phyloP scores from a whole-genome alignment of 768 basidiomycete genomes.

The Boletus bicolor region DNA sequence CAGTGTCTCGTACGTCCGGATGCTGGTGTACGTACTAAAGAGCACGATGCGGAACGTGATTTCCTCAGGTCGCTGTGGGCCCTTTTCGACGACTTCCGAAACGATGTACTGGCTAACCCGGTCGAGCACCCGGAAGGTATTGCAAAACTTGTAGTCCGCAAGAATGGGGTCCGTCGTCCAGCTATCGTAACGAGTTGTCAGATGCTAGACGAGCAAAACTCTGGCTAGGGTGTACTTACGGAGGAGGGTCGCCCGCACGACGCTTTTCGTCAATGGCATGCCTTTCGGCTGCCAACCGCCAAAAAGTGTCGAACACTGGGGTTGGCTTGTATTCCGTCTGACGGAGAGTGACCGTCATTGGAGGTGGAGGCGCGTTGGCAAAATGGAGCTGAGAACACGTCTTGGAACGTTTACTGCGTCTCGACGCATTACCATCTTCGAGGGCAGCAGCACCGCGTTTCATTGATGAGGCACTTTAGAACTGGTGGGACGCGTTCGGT shows the following conservation, averaged over 20 bases:
- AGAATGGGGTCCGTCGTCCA: conserved; percentile 71
- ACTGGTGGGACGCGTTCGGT: background rate
- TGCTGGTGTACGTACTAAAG: conserved; percentile 69
- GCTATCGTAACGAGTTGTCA: conserved; percentile 33
- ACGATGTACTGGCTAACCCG: conserved; percentile 68
- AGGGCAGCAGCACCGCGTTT: conserved; percentile 21
- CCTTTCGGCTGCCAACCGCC: conserved; percentile 55
- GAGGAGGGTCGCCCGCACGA: conserved; percentile 44
- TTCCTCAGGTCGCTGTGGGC: conserved; percentile 57
- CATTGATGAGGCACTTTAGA: background rate
- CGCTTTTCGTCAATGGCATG: conserved; percentile 56
- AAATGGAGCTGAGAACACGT: conserved; percentile 18
- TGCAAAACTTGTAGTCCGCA: conserved; percentile 59
- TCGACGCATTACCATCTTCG: conserved; percentile 11
- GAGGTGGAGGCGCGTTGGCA: conserved; percentile 13
- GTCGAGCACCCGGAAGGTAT: conserved; percentile 73
- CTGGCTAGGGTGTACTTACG: conserved; percentile 41
- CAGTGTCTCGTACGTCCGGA: conserved; percentile 69
- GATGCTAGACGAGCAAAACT: background rate
- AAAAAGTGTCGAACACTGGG: conserved; percentile 59
- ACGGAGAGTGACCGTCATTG: conserved; percentile 33
- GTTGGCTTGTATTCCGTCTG: conserved; percentile 43
- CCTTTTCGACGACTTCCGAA: conserved; percentile 64
- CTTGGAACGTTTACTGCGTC: conserved; percentile 25
- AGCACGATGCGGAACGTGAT: conserved; percentile 68